These are phyloP conservation scores for Aspergillus sp. DNA, from an alignment of 2,329 filamentous ascomycete genomes.

Conservation along the genomic window DNA sequence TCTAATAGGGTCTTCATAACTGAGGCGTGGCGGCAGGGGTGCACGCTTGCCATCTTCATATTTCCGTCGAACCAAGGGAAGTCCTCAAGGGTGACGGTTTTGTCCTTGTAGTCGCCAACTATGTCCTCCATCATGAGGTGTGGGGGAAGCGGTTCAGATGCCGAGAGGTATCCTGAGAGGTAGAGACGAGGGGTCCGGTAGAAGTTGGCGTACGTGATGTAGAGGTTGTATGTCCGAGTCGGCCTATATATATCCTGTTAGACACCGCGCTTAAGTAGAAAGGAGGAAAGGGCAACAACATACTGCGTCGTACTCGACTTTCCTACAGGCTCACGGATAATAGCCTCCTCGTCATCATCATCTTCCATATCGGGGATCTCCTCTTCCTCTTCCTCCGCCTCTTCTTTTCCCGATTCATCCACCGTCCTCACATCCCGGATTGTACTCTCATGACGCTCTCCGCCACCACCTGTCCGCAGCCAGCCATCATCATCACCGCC, in stretches of 20 bases:
- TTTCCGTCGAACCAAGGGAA: conserved; percentile 91
- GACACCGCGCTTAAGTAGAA: neutral
- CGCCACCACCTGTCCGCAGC: conserved; percentile 79
- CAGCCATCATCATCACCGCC: conserved; percentile 89
- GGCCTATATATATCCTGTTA: conserved; percentile 53
- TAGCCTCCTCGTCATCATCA: conserved; percentile 92
- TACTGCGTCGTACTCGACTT: conserved; percentile 55
- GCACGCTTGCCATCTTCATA: conserved; percentile 94
- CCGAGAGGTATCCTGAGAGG: conserved; percentile 81
- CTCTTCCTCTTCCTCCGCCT: conserved; percentile 63
- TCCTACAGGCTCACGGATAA: conserved; percentile 72
- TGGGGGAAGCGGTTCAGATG: conserved; percentile 77
- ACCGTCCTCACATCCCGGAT: conserved; percentile 81
- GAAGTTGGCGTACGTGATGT: conserved; percentile 97
- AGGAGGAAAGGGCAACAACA: conserved; percentile 28
- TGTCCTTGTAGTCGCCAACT: conserved; percentile 94
- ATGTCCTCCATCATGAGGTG: conserved; percentile 95
- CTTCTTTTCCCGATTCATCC: conserved; percentile 74
- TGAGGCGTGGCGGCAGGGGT: conserved; percentile 94
- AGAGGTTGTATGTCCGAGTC: conserved; percentile 91
- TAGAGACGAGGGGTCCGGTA: conserved; percentile 96
- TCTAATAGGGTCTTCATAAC: conserved; percentile 98
- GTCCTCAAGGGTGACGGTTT: conserved; percentile 96
- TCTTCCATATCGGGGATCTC: conserved; percentile 99
- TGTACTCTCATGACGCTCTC: conserved; percentile 69